Percentiles rank a stretch among this genome's conserved stretches.
Conservation (phyloP, 1,284 basidiomycete genomes). For the Cutaneotrichosporon arboriforme region DNA sequence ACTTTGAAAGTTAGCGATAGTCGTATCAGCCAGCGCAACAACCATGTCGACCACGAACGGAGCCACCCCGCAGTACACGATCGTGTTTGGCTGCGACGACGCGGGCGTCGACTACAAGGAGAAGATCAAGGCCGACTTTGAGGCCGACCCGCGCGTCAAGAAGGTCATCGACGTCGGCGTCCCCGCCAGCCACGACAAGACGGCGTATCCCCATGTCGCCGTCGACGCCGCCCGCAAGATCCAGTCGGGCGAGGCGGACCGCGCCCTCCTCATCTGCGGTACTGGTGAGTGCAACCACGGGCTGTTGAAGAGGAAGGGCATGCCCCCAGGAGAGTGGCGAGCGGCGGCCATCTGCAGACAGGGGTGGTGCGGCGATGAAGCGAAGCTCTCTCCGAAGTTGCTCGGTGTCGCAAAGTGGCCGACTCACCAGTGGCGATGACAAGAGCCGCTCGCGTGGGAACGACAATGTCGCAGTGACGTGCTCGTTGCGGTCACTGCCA, state of each 20-base stretch:
- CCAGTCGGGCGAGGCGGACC: conserved; percentile 47
- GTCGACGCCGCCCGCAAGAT: conserved; percentile 49
- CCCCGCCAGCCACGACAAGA: conserved; percentile 31
- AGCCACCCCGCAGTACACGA: conserved; percentile 25
- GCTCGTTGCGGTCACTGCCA: no score
- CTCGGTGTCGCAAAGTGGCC: no score
- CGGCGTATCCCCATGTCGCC: conserved; percentile 50
- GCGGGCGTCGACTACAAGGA: conserved; percentile 41
- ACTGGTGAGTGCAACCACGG: conserved; percentile 45
- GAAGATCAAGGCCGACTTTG: conserved; percentile 32
- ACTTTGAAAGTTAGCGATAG: no score
- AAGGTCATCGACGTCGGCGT: conserved; percentile 41
- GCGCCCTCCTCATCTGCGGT: conserved; percentile 50
- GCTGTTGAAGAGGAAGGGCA: no score
- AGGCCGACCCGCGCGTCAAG: conserved; percentile 36
- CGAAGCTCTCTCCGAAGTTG: no score
- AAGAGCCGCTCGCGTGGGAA: no score
- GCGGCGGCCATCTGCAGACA: background rate
- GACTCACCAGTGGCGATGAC: no score
- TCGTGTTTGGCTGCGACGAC: conserved; percentile 41
- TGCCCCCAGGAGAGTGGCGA: no score
- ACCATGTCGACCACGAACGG: background rate
- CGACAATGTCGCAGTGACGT: no score
- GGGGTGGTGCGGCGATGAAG: background rate
- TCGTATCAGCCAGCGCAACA: no score